Percentiles rank a stretch among this genome's conserved stretches.
phyloP scores from a whole-genome alignment of 2,329 filamentous ascomycete genomes.

The Fusarium subtropicale region DNA sequence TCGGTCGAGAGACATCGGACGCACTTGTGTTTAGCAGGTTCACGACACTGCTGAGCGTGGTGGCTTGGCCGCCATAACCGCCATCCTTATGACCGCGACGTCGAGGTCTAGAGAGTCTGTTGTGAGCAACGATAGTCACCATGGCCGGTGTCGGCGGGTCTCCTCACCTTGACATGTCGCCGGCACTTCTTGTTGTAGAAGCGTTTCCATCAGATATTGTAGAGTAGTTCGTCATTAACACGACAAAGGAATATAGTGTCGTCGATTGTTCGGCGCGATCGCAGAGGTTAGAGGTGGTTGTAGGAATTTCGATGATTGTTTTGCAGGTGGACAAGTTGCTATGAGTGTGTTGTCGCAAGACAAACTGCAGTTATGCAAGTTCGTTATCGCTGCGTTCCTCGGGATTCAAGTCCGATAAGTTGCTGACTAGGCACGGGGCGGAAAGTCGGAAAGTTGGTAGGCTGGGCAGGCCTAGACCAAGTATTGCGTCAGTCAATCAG shows the following conservation, averaged over 20 bases:
- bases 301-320: neutral
- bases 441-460: conserved; percentile 28
- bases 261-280: conserved; percentile 21
- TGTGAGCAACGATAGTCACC: conserved; percentile 27
- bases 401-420: conserved; percentile 32
- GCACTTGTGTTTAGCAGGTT: conserved; percentile 96
- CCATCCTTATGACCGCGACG: conserved; percentile 76
- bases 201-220: conserved; percentile 63
- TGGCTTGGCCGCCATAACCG: conserved; percentile 77
- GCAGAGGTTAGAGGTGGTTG: conserved; percentile 1
- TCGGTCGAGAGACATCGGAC: conserved; percentile 43
- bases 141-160: conserved; percentile 23
- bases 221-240: conserved; percentile 67
- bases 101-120: conserved; percentile 59
- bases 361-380: conserved; percentile 16
- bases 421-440: conserved; percentile 39
- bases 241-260: conserved; percentile 10
- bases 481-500: conserved; percentile 47
- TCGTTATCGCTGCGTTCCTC: conserved; percentile 38
- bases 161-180: conserved; percentile 63
- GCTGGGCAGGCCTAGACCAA: conserved; percentile 29
- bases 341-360: conserved; percentile 13
- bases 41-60: conserved; percentile 90
- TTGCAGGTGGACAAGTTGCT: neutral
- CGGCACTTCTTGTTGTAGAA: conserved; percentile 54